These are phyloP conservation scores for Podila verticillata DNA, from an alignment of 192 early-diverging fungal species.

Conservation along the genomic window DNA sequence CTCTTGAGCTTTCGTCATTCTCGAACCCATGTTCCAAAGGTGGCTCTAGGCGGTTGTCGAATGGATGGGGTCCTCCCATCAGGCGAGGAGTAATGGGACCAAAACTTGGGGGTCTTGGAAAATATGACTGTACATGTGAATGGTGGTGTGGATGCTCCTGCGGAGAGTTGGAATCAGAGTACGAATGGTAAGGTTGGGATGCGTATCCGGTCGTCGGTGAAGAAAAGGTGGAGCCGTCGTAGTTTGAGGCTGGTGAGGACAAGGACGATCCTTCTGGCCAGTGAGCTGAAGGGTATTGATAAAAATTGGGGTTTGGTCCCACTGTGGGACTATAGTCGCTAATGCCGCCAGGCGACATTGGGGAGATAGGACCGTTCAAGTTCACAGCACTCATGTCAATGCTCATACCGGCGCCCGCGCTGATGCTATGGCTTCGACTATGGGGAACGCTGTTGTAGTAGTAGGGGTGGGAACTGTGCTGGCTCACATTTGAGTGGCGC, in stretches of 20 bases:
- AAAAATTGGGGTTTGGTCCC: background rate
- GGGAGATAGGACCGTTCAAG: conserved; percentile 22
- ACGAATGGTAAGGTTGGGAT: background rate
- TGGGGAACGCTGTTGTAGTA: conserved; percentile 11
- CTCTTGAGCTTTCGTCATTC: conserved; percentile 2
- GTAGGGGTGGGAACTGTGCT: conserved; percentile 28
- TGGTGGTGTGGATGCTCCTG: conserved; percentile 24
- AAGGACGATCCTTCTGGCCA: conserved; percentile 35
- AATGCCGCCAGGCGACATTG: conserved; percentile 25
- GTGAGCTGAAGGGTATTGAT: conserved; percentile 10
- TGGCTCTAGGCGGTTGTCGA: conserved; percentile 36
- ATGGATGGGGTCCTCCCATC: conserved; percentile 36
- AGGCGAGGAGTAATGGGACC: conserved; percentile 34
- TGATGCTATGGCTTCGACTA: conserved; percentile 45
- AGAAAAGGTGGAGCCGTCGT: conserved; percentile 44
- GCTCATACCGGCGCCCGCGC: conserved; percentile 42
- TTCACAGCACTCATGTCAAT: conserved; percentile 15
- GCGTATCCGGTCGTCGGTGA: conserved; percentile 25
- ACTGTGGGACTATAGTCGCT: conserved; percentile 18
- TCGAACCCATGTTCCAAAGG: conserved; percentile 26
- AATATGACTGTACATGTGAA: conserved; percentile 19
- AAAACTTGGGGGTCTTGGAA: conserved; percentile 24
- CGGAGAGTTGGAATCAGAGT: conserved; percentile 18
- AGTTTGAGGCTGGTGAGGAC: conserved; percentile 36
- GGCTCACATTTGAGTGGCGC: conserved; percentile 30